A percentile compares a stretch with the other conserved stretches of the same genome.
Evolutionary conservation across 2,329 filamentous ascomycete species (phyloP).

Genomic region (Niveomyces coronatus): DNA sequence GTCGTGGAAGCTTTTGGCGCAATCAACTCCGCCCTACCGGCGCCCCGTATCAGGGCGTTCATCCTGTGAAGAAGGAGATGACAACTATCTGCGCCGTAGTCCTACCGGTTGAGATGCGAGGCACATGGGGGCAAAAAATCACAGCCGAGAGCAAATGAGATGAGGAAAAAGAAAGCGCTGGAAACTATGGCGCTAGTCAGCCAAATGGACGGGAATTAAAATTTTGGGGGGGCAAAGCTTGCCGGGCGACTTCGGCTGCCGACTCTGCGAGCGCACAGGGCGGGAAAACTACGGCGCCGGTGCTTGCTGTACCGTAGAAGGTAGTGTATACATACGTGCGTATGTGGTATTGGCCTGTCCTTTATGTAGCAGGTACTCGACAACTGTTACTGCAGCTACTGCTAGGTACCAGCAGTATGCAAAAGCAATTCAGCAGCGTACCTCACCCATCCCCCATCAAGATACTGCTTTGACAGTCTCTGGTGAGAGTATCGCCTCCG

Average conservation of each 20-base stretch:
- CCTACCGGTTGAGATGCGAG: conserved; percentile 1
- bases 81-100: conserved; percentile 15
- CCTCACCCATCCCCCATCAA: no score
- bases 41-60: conserved; percentile 37
- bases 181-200: conserved; percentile 3
- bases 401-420: no score
- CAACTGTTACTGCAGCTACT: no score
- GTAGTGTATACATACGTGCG: no score
- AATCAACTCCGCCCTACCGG: conserved; percentile 28
- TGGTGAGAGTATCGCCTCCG: not conserved
- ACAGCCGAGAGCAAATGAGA: not conserved
- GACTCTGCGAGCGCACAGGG: no score
- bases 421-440: no score
- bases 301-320: no score
- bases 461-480: not conserved
- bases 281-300: conserved; percentile 10
- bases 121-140: not conserved
- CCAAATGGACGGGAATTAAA: no score
- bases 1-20: conserved; percentile 30
- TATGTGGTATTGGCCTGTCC: no score
- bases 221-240: not conserved
- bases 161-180: conserved; percentile 9
- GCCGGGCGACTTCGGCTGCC: conserved; percentile 6
- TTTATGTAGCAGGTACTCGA: no score
- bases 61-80: conserved; percentile 26